phyloP scores from a whole-genome alignment of 1,284 basidiomycete species.

The Pseudozyma hubeiensis region DNA sequence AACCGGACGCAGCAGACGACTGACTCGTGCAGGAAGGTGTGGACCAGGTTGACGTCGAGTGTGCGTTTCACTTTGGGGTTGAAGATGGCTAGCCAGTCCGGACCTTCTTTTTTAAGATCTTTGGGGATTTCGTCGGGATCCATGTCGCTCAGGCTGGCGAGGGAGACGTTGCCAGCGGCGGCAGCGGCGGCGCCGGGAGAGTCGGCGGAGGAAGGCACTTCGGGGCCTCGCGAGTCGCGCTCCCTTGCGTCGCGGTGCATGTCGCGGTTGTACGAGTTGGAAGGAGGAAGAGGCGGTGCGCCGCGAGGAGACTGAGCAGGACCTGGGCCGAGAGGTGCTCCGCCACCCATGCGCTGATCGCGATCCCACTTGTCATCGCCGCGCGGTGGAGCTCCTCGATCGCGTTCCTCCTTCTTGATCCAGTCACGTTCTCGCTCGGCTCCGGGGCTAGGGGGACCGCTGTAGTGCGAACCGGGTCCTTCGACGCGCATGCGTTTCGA shows the following conservation, averaged over 20 bases:
- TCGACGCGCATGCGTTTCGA: conserved; percentile 52
- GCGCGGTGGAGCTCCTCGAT: conserved; percentile 38
- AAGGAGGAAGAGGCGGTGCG: conserved; percentile 48
- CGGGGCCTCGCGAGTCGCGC: conserved; percentile 31
- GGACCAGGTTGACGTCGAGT: conserved; percentile 87
- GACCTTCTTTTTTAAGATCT: conserved; percentile 80
- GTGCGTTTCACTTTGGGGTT: conserved; percentile 84
- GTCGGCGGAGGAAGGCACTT: conserved; percentile 26
- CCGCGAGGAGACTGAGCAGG: conserved; percentile 52
- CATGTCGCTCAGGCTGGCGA: conserved; percentile 63
- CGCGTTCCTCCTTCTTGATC: conserved; percentile 62
- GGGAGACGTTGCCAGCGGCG: conserved; percentile 60
- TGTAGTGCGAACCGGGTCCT: conserved; percentile 44
- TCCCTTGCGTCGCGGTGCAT: conserved; percentile 41
- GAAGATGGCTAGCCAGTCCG: conserved; percentile 95
- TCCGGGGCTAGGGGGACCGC: conserved; percentile 53
- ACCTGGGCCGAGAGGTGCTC: conserved; percentile 40
- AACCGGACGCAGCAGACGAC: conserved; percentile 93
- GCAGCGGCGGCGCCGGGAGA: conserved; percentile 42
- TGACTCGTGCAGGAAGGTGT: conserved; percentile 89
- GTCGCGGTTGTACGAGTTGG: conserved; percentile 46
- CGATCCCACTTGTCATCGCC: conserved; percentile 59
- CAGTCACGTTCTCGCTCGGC: conserved; percentile 63
- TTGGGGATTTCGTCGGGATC: conserved; percentile 70
- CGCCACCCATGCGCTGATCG: conserved; percentile 55